A percentile compares a stretch with the other conserved stretches of the same genome.
Conservation (phyloP, 192 early-diverging fungal species). For the Thamnidium elegans region DNA sequence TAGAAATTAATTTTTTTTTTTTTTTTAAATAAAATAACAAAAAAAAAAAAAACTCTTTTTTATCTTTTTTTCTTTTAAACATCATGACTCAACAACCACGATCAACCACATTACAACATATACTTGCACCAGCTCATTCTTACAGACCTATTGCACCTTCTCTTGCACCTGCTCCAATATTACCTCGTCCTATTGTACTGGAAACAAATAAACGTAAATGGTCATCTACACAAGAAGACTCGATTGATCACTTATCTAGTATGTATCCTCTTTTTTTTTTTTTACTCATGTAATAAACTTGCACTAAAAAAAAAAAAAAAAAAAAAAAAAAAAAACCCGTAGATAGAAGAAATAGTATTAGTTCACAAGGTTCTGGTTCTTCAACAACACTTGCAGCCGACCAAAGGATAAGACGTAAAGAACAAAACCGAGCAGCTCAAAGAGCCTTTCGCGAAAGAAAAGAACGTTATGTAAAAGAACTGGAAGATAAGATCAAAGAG, state of each 20-base stretch:
- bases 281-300: no score
- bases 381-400: not conserved
- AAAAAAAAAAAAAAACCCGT: no score
- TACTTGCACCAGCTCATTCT: not conserved
- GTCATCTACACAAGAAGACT: no score
- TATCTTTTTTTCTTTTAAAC: not conserved
- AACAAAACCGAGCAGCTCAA: conserved; percentile 40
- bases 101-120: no score
- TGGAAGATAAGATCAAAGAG: conserved; percentile 73
- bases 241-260: no score
- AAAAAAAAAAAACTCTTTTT: not conserved
- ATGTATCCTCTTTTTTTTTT: no score
- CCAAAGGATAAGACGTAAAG: conserved; percentile 28
- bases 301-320: no score
- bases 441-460: conserved; percentile 85
- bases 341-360: conserved; percentile 10
- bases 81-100: not conserved
- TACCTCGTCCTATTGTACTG: not conserved
- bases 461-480: conserved; percentile 74
- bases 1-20: no score
- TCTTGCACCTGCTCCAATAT: not conserved
- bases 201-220: not conserved
- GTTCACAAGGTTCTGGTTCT: conserved; percentile 12
- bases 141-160: conserved; percentile 19
- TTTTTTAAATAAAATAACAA: not conserved